A percentile compares a stretch with the other conserved stretches of the same genome.
phyloP scores from a whole-genome alignment of 2,329 filamentous ascomycete species.

The Diaporthe amygdali region DNA sequence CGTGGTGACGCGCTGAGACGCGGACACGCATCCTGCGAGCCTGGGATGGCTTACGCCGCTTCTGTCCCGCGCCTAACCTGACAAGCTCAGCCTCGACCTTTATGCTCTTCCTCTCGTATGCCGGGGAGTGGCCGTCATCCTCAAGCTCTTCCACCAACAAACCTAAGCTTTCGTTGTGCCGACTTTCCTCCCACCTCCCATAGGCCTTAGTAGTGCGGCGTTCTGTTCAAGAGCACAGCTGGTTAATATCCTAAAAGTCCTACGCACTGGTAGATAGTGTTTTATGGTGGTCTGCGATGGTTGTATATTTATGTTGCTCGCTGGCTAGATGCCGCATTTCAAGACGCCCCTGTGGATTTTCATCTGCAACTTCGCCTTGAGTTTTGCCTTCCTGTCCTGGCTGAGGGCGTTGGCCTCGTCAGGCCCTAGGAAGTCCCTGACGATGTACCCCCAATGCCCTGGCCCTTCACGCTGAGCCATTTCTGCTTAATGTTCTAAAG shows the following conservation, averaged over 20 bases:
- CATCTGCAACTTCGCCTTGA: conserved; percentile 62
- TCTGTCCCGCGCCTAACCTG: conserved; percentile 51
- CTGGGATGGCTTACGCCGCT: conserved; percentile 46
- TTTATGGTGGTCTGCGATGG: no score
- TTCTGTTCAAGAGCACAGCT: not conserved
- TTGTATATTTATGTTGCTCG: conserved; percentile 51
- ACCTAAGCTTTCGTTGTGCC: conserved; percentile 37
- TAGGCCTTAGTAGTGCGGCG: conserved; percentile 23
- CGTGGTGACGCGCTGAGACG: conserved; percentile 15
- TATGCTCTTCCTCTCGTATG: conserved; percentile 52
- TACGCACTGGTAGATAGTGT: not conserved
- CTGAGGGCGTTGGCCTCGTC: conserved; percentile 62
- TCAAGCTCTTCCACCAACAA: conserved; percentile 51
- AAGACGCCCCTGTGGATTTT: conserved; percentile 56
- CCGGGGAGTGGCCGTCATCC: conserved; percentile 49
- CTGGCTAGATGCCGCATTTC: conserved; percentile 54
- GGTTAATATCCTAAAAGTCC: not conserved
- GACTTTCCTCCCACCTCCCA: conserved; percentile 20
- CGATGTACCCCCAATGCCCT: conserved; percentile 64
- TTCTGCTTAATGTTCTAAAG: conserved; percentile 56
- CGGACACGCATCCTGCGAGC: conserved; percentile 45
- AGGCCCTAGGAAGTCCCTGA: conserved; percentile 45
- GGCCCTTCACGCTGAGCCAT: conserved; percentile 53
- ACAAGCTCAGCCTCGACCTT: conserved; percentile 58
- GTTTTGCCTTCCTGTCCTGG: conserved; percentile 56